These are phyloP conservation scores for Calonectria pseudoturangicola DNA, from an alignment of 2,329 filamentous ascomycete species.

Conservation along the genomic window DNA sequence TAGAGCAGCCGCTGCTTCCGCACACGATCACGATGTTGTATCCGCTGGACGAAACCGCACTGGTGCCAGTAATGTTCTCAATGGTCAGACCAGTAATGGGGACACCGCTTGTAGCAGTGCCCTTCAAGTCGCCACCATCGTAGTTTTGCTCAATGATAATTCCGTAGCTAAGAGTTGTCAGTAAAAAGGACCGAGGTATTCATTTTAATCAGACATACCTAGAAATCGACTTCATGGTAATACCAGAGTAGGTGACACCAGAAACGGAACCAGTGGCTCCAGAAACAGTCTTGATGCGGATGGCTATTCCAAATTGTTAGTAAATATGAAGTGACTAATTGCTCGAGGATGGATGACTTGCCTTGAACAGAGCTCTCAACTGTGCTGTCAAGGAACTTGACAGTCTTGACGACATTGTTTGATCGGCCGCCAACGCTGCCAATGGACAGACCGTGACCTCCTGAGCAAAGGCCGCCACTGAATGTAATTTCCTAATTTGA, in stretches of 20 bases:
- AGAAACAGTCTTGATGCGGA: constrained; percentile 69
- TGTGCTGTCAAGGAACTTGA: constrained; percentile 68
- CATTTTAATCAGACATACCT: constrained; percentile 48
- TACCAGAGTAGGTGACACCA: constrained; percentile 65
- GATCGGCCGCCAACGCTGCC: constrained; percentile 66
- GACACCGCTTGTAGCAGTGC: constrained; percentile 65
- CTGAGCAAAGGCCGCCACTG: constrained; percentile 64
- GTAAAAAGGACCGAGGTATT: too few species aligned
- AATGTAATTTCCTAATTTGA: constrained; percentile 64
- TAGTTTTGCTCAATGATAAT: constrained; percentile 66
- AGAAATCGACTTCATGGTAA: constrained; percentile 63
- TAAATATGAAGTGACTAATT: neutral
- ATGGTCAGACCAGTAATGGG: constrained; percentile 69
- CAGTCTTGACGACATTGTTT: constrained; percentile 71
- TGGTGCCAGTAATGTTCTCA: constrained; percentile 63
- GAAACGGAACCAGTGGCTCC: constrained; percentile 66
- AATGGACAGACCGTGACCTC: constrained; percentile 66
- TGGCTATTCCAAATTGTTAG: constrained; percentile 42
- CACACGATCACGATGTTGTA: constrained; percentile 73
- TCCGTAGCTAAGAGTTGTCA: constrained; percentile 53
- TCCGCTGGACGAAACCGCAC: constrained; percentile 58
- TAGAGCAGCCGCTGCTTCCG: constrained; percentile 63
- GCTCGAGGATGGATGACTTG: neutral
- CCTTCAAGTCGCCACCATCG: constrained; percentile 66
- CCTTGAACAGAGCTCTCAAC: constrained; percentile 72